These are phyloP conservation scores for Aspergillus homomorphus DNA, from an alignment of 495 filamentous ascomycete species.

Conservation along the genomic window DNA sequence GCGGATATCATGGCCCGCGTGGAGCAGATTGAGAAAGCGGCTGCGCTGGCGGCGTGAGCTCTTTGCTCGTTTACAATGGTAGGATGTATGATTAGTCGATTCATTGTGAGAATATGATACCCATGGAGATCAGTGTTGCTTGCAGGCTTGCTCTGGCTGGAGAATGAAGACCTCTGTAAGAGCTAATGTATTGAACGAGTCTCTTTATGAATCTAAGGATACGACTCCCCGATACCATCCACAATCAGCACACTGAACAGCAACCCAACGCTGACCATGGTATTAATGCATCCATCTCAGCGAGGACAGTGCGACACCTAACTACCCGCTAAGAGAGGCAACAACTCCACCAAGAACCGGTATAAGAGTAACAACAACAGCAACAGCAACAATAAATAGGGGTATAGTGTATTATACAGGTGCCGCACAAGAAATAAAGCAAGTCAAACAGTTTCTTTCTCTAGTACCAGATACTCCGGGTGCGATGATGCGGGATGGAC, in stretches of 20 bases:
- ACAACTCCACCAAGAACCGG: background rate
- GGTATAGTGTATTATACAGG: background rate
- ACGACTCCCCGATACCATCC: too few relatives aligned
- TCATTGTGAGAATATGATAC: conserved; percentile 10
- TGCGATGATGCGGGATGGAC: conserved; percentile 84
- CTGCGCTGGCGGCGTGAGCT: background rate
- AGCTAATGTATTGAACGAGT: too few relatives aligned
- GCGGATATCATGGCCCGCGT: conserved; percentile 53
- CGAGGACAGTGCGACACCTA: too few relatives aligned
- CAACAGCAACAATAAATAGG: too few relatives aligned
- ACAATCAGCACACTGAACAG: too few relatives aligned
- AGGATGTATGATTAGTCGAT: background rate
- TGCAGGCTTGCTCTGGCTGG: too few relatives aligned
- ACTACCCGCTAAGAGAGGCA: too few relatives aligned
- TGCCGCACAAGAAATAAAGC: background rate
- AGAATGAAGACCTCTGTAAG: too few relatives aligned
- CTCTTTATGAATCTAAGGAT: too few relatives aligned
- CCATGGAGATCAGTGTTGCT: background rate
- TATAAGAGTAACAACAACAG: background rate
- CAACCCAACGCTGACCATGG: too few relatives aligned
- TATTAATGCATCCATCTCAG: too few relatives aligned
- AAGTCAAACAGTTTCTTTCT: background rate
- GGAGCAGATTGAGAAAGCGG: conserved; percentile 20
- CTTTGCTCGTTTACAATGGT: conserved; percentile 9
- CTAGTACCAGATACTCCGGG: conserved; percentile 95